Percentiles rank a stretch among this genome's conserved stretches.
phyloP scores from a whole-genome alignment of 23 red algal genomes.

The Gracilaria caudata region DNA sequence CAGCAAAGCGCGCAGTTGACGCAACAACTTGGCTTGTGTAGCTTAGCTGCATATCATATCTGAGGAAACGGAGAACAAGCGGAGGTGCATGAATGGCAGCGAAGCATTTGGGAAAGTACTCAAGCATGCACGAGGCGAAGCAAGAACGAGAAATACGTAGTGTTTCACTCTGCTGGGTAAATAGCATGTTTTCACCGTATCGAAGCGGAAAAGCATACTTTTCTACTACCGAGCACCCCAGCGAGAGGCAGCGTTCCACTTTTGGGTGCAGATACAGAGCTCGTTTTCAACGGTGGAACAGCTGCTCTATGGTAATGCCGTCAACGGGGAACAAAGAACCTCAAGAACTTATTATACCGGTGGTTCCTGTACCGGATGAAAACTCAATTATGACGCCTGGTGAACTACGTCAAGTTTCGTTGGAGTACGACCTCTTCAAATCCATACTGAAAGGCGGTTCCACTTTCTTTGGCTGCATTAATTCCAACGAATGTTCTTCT shows the following conservation, averaged over 20 bases:
- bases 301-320: background rate
- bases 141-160: background rate
- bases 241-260: background rate
- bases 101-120: background rate
- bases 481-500: constrained; percentile 14
- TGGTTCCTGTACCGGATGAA: constrained; percentile 42
- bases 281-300: background rate
- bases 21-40: no score
- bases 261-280: background rate
- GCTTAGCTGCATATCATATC: no score
- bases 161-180: background rate
- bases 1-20: no score
- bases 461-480: constrained; percentile 31
- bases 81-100: background rate
- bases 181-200: background rate
- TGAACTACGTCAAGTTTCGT: constrained; percentile 49
- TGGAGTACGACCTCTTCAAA: constrained; percentile 43
- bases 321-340: background rate
- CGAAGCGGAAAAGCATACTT: background rate
- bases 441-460: constrained; percentile 37
- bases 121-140: background rate
- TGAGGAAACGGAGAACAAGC: no score
- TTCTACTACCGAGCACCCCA: background rate
- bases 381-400: constrained; percentile 40
- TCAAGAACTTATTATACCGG: constrained; percentile 18